These are phyloP conservation scores for Croton setiger DNA, from an alignment of 441 rosid species.

Conservation along the genomic window DNA sequence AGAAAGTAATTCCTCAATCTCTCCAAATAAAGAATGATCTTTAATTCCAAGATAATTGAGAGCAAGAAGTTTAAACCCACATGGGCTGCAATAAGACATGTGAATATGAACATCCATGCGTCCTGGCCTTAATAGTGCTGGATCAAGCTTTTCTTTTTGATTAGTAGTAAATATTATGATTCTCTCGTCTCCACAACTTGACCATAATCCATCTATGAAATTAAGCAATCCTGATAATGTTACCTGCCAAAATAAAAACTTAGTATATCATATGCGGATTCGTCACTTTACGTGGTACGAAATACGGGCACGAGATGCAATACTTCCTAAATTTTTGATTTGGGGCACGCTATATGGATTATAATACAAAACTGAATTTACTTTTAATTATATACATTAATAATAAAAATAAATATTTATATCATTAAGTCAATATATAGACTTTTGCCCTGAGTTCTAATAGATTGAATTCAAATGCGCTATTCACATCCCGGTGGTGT, in stretches of 20 bases:
- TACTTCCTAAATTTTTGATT: too few species aligned
- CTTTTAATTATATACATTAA: too few species aligned
- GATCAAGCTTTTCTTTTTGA: constrained; percentile 45
- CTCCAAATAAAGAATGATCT: constrained; percentile 23
- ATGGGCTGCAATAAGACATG: constrained; percentile 51
- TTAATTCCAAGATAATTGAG: constrained; percentile 38
- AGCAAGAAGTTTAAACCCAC: constrained; percentile 39
- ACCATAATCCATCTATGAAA: constrained; percentile 57
- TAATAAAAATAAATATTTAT: too few species aligned
- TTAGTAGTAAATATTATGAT: constrained; percentile 55
- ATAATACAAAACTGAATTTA: too few species aligned
- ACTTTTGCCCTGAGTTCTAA: too few species aligned
- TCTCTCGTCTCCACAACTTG: constrained; percentile 56
- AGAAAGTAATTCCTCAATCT: constrained; percentile 33
- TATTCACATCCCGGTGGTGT: too few species aligned
- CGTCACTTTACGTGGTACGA: too few species aligned
- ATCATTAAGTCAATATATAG: too few species aligned
- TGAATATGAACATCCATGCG: constrained; percentile 59
- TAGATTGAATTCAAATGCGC: too few species aligned
- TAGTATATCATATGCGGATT: too few species aligned
- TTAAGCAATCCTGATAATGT: constrained; percentile 58
- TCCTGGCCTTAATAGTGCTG: constrained; percentile 51
- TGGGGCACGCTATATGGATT: too few species aligned
- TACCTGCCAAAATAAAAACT: constrained; percentile 28
- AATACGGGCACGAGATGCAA: too few species aligned